Percentiles rank a stretch among this genome's conserved stretches.
Evolutionary conservation across 441 rosid species (phyloP).

Genomic region (Pelargonium citronellum): DNA sequence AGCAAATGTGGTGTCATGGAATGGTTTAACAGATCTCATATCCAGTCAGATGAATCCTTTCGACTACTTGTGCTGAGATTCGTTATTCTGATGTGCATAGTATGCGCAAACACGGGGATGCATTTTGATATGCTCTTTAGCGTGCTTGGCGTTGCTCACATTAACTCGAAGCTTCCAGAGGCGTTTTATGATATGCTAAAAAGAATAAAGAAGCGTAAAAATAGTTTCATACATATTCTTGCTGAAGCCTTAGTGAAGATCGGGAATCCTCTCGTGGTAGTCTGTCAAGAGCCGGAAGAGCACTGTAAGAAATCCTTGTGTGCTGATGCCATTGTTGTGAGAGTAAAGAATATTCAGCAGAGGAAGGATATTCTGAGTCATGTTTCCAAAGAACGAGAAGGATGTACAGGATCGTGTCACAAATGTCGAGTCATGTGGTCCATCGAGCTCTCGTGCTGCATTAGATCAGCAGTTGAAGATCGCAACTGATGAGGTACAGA

Average conservation of each 20-base stretch:
- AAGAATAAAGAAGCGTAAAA: not conserved
- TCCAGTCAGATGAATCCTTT: slow-evolving; percentile 16
- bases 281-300: not conserved
- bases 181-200: slow-evolving; percentile 24
- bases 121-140: slow-evolving; percentile 11
- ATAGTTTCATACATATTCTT: slow-evolving; percentile 1
- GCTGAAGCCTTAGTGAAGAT: slow-evolving; percentile 31
- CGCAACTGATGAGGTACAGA: not conserved
- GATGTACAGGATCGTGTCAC: not conserved
- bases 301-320: slow-evolving; percentile 4
- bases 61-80: slow-evolving; percentile 32
- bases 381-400: not conserved
- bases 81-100: slow-evolving; percentile 31
- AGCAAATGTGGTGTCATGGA: slow-evolving; percentile 5
- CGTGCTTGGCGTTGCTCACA: slow-evolving; percentile 18
- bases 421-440: not conserved
- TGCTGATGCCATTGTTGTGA: not conserved
- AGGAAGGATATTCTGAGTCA: slow-evolving; percentile 1
- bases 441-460: slow-evolving; percentile 1
- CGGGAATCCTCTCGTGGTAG: slow-evolving; percentile 25
- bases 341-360: not conserved
- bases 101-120: slow-evolving; percentile 30
- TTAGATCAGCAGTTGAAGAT: not conserved
- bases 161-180: slow-evolving; percentile 27
- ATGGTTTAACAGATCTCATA: slow-evolving; percentile 30